Evolutionary conservation across 306 rosid species (phyloP).

Genomic region (Fragaria ananassa): DNA sequence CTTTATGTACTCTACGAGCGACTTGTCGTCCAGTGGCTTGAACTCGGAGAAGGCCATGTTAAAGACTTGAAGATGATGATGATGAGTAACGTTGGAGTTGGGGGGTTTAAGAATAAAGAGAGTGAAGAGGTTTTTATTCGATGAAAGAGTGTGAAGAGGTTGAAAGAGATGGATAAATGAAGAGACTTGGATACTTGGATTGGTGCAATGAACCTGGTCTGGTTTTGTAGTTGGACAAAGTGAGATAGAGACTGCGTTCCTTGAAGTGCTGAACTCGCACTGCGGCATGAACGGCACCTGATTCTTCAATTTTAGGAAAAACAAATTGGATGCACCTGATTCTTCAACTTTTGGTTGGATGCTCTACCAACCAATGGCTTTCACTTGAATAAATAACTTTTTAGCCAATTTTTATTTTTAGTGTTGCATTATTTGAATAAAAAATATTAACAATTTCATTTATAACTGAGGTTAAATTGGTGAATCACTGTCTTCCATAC

Average conservation of each 20-base stretch:
- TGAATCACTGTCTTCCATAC: no score
- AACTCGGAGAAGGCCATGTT: slow-evolving; percentile 65
- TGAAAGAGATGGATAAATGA: no score
- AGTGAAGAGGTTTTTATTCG: slow-evolving; percentile 18
- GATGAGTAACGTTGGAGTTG: neutral
- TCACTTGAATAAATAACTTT: no score
- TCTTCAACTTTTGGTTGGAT: no score
- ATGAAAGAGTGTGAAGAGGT: no score
- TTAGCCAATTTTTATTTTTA: no score
- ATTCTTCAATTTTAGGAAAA: neutral
- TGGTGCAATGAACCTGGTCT: slow-evolving; percentile 33
- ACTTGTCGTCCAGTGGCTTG: slow-evolving; percentile 57
- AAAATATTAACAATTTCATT: no score
- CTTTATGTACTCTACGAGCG: slow-evolving; percentile 66
- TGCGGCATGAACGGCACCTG: neutral
- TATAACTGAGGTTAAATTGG: no score
- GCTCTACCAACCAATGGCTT: no score
- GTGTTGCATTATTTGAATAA: no score
- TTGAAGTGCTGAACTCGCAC: neutral
- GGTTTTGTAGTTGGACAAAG: neutral
- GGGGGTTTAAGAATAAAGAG: neutral
- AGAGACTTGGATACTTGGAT: neutral
- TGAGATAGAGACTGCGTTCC: no score
- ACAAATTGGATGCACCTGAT: neutral
- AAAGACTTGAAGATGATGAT: neutral